These are phyloP conservation scores for Lodderomyces pseudojiufengensis DNA, from an alignment of 1,139 yeast species.

Conservation along the genomic window DNA sequence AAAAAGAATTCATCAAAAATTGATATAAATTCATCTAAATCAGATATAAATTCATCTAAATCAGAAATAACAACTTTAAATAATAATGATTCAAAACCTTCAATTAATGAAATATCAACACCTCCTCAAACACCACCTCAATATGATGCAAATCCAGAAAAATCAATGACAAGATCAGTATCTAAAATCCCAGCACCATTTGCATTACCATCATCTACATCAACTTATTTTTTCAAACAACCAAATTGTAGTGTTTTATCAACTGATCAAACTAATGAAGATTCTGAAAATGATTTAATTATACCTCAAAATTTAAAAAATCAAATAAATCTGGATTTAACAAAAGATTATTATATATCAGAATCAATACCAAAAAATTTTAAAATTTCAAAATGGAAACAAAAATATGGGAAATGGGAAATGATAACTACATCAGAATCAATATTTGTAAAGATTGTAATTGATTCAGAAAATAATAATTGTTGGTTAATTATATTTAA, in stretches of 20 bases:
- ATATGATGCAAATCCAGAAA: constrained; percentile 3
- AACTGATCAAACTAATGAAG: not conserved
- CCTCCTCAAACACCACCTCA: not conserved
- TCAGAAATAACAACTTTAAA: too few relatives aligned
- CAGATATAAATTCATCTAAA: too few relatives aligned
- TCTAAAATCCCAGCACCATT: constrained; percentile 36
- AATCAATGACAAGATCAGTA: constrained; percentile 9
- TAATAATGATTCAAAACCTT: too few relatives aligned
- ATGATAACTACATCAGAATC: constrained; percentile 38
- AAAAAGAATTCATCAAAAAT: not conserved
- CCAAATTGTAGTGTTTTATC: constrained; percentile 6
- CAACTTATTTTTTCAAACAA: constrained; percentile 40
- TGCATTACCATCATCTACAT: constrained; percentile 46
- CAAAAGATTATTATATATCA: constrained; percentile 39
- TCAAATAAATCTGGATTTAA: constrained; percentile 36
- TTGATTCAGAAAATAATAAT: constrained; percentile 30
- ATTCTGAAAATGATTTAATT: constrained; percentile 18
- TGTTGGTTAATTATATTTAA: constrained; percentile 43
- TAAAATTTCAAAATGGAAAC: constrained; percentile 45
- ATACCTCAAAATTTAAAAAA: constrained; percentile 39
- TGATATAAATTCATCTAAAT: too few relatives aligned
- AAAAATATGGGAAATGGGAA: constrained; percentile 45
- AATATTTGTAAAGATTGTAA: constrained; percentile 36
- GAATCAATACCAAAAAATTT: constrained; percentile 33
- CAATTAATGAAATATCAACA: too few relatives aligned